These are phyloP conservation scores for Termitomyces sp. DNA, from an alignment of 768 basidiomycete species.

Conservation along the genomic window DNA sequence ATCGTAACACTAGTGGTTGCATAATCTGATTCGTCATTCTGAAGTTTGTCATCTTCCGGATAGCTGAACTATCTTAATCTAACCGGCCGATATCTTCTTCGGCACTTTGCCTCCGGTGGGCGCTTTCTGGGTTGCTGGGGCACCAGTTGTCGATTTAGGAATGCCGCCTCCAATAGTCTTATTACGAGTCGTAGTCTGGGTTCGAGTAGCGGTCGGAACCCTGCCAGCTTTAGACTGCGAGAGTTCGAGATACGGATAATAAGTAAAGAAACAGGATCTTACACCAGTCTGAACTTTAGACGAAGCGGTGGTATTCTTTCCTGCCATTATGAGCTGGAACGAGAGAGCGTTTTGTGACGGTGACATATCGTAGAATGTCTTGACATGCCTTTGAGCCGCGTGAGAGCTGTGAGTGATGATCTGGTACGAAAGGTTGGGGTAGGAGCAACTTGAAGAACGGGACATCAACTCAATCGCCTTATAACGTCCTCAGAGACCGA, in stretches of 20 bases:
- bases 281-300: slow-evolving; percentile 7
- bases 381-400: background rate
- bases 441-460: background rate
- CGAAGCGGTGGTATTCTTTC: slow-evolving; percentile 6
- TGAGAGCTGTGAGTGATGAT: background rate
- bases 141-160: slow-evolving; percentile 5
- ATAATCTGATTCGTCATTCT: background rate
- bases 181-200: slow-evolving; percentile 1
- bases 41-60: background rate
- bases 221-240: slow-evolving; percentile 7
- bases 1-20: background rate
- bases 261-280: background rate
- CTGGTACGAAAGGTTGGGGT: background rate
- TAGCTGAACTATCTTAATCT: no score
- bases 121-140: slow-evolving; percentile 3
- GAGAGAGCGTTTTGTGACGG: background rate
- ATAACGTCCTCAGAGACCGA: background rate
- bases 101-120: slow-evolving; percentile 4
- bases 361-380: background rate
- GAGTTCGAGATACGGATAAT: background rate
- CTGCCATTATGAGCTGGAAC: slow-evolving; percentile 2
- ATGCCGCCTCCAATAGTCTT: slow-evolving; percentile 3
- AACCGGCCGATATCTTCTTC: background rate
- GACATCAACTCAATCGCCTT: background rate
- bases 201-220: background rate